Conservation (phyloP, 2,329 filamentous ascomycete genomes). For the Ascochyta rabiei region DNA sequence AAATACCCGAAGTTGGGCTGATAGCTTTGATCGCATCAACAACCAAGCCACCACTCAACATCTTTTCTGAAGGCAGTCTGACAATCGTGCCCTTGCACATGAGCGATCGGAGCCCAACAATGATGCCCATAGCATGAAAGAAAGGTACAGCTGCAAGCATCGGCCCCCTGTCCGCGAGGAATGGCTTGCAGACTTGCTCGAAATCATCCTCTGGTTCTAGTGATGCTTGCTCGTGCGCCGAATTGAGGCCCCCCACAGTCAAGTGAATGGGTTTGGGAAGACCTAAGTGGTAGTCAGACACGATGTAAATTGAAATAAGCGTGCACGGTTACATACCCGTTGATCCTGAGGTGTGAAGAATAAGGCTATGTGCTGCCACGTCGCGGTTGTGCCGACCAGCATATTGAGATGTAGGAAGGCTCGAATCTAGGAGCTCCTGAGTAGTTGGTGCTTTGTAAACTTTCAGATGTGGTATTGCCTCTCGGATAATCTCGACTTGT, state of each 20-base stretch:
- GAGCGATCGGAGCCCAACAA: constrained; percentile 8
- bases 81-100: constrained; percentile 10
- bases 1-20: constrained; percentile 8
- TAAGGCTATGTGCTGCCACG: not conserved
- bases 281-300: not conserved
- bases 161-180: constrained; percentile 4
- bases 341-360: constrained; percentile 13
- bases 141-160: constrained; percentile 15
- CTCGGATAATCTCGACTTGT: not conserved
- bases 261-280: constrained; percentile 9
- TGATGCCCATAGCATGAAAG: constrained; percentile 16
- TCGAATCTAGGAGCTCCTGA: constrained; percentile 3
- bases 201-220: not conserved
- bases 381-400: not conserved
- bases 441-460: not conserved
- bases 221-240: not conserved
- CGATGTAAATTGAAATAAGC: rapidly evolving
- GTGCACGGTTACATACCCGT: not conserved
- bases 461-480: not conserved
- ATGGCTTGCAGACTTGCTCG: not conserved
- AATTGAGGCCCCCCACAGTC: constrained; percentile 8
- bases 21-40: constrained; percentile 6
- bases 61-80: constrained; percentile 5
- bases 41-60: constrained; percentile 6
- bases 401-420: not conserved